Percentiles rank a stretch among this genome's conserved stretches.
Conservation (phyloP, 495 filamentous ascomycete species). For the Hypomontagnella submonticulosa region DNA sequence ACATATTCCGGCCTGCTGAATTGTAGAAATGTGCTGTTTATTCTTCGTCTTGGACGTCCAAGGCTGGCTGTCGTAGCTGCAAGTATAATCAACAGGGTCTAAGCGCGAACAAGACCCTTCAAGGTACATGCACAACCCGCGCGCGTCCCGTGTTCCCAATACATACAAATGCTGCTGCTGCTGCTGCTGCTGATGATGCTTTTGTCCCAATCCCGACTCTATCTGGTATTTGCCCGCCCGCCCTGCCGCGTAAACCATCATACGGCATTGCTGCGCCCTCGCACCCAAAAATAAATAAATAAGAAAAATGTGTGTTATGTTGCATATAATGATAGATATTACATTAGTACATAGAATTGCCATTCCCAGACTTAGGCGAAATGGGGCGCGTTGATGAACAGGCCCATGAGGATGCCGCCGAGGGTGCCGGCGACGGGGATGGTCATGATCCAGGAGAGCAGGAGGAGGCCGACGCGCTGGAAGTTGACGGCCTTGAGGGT, state of each 20-base stretch:
- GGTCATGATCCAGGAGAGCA: conserved; percentile 68
- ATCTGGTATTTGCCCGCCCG: conserved; percentile 14
- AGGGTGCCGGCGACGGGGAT: conserved; percentile 71
- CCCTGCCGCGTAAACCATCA: background rate
- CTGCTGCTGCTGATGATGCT: no score
- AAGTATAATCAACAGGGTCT: background rate
- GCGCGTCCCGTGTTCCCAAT: background rate
- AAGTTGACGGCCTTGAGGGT: conserved; percentile 71
- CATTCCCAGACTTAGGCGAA: conserved; percentile 40
- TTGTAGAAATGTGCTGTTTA: conserved; percentile 6
- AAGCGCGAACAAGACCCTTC: no score
- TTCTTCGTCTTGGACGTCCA: background rate
- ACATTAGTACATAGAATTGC: no score
- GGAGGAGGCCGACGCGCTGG: conserved; percentile 64
- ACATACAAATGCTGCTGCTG: background rate
- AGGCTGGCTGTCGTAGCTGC: background rate
- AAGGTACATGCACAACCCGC: no score
- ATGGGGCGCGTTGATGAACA: conserved; percentile 70
- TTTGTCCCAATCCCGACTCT: conserved; percentile 18
- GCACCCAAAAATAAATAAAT: no score
- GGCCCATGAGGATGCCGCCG: conserved; percentile 68
- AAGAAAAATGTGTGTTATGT: conserved; percentile 1
- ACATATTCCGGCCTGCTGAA: conserved; percentile 10
- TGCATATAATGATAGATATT: no score
- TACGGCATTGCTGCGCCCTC: background rate